Conservation (phyloP, 2,329 filamentous ascomycete species). For the Colletotrichum magnum region DNA sequence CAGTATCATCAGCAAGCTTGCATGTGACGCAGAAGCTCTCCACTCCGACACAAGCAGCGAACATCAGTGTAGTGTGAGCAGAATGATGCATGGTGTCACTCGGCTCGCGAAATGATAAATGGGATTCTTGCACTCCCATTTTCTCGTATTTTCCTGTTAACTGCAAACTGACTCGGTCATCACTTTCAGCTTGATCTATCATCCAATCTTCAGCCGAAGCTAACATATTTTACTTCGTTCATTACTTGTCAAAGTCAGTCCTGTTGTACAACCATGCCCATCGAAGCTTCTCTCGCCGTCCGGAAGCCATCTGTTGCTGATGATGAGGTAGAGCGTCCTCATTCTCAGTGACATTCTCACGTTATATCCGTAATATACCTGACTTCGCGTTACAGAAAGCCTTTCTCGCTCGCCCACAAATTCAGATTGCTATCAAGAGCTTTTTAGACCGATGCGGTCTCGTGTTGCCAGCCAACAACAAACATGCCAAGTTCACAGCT, state of each 20-base stretch:
- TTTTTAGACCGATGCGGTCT: slow-evolving; percentile 1
- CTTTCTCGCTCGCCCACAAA: slow-evolving; percentile 1
- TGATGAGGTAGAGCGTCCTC: not conserved
- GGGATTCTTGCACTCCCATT: not conserved
- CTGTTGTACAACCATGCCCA: not conserved
- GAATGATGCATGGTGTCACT: not conserved
- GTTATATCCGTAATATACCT: not conserved
- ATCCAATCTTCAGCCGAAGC: not conserved
- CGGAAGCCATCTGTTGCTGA: not conserved
- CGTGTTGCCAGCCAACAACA: not conserved
- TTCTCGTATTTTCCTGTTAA: not conserved
- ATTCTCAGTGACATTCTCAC: no score
- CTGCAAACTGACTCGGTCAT: not conserved
- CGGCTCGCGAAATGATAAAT: not conserved
- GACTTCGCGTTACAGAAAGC: not conserved
- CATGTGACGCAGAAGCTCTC: not conserved
- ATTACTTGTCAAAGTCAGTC: not conserved
- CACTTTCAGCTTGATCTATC: not conserved
- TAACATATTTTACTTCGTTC: not conserved
- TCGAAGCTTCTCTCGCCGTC: not conserved
- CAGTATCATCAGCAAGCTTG: not conserved
- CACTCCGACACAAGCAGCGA: not conserved
- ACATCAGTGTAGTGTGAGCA: not conserved
- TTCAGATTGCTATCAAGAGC: slow-evolving; percentile 3
- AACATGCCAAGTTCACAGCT: slow-evolving; percentile 2